Percentiles rank a stretch among this genome's conserved stretches.
Conservation (phyloP, 2,329 filamentous ascomycete genomes). For the Talaromyces sp. region DNA sequence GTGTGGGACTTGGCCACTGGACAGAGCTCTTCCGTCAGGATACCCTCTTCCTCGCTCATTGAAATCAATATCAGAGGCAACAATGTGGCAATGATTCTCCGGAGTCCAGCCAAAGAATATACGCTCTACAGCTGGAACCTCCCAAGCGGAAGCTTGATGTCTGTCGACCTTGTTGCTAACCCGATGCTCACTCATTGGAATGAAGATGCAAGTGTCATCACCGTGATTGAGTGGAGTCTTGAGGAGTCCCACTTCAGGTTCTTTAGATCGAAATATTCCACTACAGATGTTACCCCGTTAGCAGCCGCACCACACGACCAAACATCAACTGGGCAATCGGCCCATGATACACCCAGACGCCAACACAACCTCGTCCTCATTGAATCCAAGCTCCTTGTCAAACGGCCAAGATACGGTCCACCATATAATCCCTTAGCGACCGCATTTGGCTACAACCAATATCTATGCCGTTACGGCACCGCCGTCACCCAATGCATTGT, state of each 20-base stretch:
- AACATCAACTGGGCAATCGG: too few relatives aligned
- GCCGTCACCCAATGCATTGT: not conserved
- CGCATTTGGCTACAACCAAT: not conserved
- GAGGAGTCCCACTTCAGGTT: not conserved
- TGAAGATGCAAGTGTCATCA: not conserved
- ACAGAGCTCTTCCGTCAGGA: not conserved
- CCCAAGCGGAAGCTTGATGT: constrained; percentile 1
- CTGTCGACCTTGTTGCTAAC: not conserved
- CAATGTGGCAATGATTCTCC: not conserved
- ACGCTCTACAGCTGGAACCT: constrained; percentile 3
- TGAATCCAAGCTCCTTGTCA: not conserved
- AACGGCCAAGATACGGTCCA: not conserved
- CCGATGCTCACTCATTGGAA: not conserved
- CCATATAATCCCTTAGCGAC: not conserved
- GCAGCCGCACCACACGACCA: too few relatives aligned
- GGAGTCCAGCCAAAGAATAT: not conserved
- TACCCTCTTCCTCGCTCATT: constrained; percentile 2
- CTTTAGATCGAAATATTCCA: not conserved
- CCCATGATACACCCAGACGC: too few relatives aligned
- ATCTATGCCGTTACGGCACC: not conserved
- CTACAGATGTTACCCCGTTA: not conserved
- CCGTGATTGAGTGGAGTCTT: not conserved
- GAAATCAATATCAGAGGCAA: not conserved
- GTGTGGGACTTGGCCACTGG: constrained; percentile 1
- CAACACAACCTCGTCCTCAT: not conserved